Percentiles rank a stretch among this genome's conserved stretches.
Conservation (phyloP, 805 yeast species). For the Yamadazyma ubonensis region DNA sequence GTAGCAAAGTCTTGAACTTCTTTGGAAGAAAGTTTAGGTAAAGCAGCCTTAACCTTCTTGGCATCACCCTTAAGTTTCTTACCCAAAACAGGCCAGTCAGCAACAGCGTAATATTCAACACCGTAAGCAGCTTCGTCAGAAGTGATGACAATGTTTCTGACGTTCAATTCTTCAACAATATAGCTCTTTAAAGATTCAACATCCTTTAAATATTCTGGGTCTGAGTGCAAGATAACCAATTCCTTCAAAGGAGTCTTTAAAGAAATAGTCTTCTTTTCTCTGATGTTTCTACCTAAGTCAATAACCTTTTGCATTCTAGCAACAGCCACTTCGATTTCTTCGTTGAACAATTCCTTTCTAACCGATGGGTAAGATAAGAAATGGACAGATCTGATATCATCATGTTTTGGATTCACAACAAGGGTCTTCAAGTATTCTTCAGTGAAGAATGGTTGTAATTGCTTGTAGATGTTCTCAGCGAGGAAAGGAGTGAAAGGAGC, state of each 20-base stretch:
- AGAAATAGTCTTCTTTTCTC: slow-evolving; percentile 93
- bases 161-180: slow-evolving; percentile 87
- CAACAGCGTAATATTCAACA: slow-evolving; percentile 90
- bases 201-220: slow-evolving; percentile 70
- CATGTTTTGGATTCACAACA: slow-evolving; percentile 40
- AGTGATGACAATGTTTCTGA: slow-evolving; percentile 83
- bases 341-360: slow-evolving; percentile 77
- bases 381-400: slow-evolving; percentile 83
- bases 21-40: slow-evolving; percentile 76
- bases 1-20: slow-evolving; percentile 76
- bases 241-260: slow-evolving; percentile 92
- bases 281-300: slow-evolving; percentile 92
- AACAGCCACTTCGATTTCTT: slow-evolving; percentile 81
- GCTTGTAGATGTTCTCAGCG: slow-evolving; percentile 84
- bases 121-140: slow-evolving; percentile 89
- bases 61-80: slow-evolving; percentile 94
- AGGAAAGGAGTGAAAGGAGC: slow-evolving; percentile 98
- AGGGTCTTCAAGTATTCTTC: slow-evolving; percentile 51
- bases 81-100: slow-evolving; percentile 99
- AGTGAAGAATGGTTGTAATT: slow-evolving; percentile 62
- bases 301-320: slow-evolving; percentile 95
- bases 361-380: slow-evolving; percentile 88
- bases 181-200: slow-evolving; percentile 74
- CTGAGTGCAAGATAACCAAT: slow-evolving; percentile 82
- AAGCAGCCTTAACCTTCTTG: slow-evolving; percentile 89